Evolutionary conservation across 2,329 filamentous ascomycete genomes (phyloP).

Genomic region (Cytospora piceicola): DNA sequence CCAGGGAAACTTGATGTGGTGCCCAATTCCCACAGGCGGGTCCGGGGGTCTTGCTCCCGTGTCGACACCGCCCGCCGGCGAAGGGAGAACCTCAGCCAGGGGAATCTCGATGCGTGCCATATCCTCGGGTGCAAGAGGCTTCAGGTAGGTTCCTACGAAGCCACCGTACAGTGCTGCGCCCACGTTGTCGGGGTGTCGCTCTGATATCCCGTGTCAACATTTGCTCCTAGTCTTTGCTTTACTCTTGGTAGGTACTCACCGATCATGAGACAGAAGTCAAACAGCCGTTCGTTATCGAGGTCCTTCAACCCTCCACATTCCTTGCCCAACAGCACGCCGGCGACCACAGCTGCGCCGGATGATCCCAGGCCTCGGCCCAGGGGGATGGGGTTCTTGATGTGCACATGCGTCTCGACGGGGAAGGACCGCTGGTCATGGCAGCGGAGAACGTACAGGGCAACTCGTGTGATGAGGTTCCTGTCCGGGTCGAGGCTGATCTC

Average conservation of each 20-base stretch:
- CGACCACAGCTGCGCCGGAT: slow-evolving; percentile 92
- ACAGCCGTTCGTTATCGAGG: slow-evolving; percentile 77
- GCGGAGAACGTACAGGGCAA: slow-evolving; percentile 90
- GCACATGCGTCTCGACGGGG: slow-evolving; percentile 83
- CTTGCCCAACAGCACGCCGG: slow-evolving; percentile 90
- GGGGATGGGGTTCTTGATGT: slow-evolving; percentile 95
- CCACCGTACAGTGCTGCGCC: slow-evolving; percentile 94
- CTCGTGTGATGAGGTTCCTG: slow-evolving; percentile 89
- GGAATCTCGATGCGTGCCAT: slow-evolving; percentile 91
- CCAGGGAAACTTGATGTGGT: slow-evolving; percentile 96
- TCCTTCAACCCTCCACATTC: slow-evolving; percentile 78
- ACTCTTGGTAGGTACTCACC: slow-evolving; percentile 52
- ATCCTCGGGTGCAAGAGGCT: slow-evolving; percentile 87
- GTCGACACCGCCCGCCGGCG: slow-evolving; percentile 87
- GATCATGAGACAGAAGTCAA: slow-evolving; percentile 98
- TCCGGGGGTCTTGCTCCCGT: slow-evolving; percentile 85
- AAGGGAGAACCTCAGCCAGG: slow-evolving; percentile 87
- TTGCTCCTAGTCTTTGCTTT: background rate
- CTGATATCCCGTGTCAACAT: slow-evolving; percentile 41
- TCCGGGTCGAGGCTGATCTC: slow-evolving; percentile 84
- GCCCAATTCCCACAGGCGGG: slow-evolving; percentile 90
- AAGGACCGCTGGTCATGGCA: slow-evolving; percentile 88
- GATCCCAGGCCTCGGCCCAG: slow-evolving; percentile 92
- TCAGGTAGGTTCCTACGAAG: slow-evolving; percentile 95
- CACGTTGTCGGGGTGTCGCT: slow-evolving; percentile 92